These are phyloP conservation scores for Xerocomellus dryophilus DNA, from an alignment of 768 basidiomycete genomes.

Conservation along the genomic window DNA sequence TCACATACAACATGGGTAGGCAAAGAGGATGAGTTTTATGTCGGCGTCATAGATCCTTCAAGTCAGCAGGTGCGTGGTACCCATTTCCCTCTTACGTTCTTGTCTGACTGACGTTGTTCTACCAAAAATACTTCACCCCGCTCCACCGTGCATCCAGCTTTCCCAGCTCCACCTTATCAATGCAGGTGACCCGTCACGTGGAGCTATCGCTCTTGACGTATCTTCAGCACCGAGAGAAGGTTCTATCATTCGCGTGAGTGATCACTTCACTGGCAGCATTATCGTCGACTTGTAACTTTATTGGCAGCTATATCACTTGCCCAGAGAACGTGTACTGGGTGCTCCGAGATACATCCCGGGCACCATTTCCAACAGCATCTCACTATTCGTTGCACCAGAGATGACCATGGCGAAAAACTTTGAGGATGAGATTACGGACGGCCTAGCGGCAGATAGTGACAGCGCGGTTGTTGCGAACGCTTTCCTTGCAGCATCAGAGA, in stretches of 20 bases:
- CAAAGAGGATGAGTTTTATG: constrained; percentile 59
- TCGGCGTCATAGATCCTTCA: constrained; percentile 40
- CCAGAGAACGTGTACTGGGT: constrained; percentile 18
- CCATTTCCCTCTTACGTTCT: neutral
- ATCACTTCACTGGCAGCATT: neutral
- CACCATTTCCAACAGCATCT: constrained; percentile 14
- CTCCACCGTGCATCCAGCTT: constrained; percentile 34
- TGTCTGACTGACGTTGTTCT: neutral
- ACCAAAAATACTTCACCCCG: neutral
- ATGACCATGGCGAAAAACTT: neutral
- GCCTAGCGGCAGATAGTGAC: neutral
- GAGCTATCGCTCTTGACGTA: constrained; percentile 59
- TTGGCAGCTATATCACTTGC: constrained; percentile 44
- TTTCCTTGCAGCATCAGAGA: constrained; percentile 54
- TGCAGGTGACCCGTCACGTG: constrained; percentile 71
- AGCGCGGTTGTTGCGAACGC: constrained; percentile 6
- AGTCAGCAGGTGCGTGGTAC: constrained; percentile 11
- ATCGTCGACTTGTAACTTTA: neutral
- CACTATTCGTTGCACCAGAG: constrained; percentile 27
- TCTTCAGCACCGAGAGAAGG: constrained; percentile 49
- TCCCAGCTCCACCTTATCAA: constrained; percentile 54
- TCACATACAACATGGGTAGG: constrained; percentile 23
- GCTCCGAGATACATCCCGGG: neutral
- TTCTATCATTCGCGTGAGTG: constrained; percentile 48
- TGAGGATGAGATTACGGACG: neutral